A percentile compares a stretch with the other conserved stretches of the same genome.
Conservation (phyloP, 495 filamentous ascomycete genomes). For the Penicillium silybi region DNA sequence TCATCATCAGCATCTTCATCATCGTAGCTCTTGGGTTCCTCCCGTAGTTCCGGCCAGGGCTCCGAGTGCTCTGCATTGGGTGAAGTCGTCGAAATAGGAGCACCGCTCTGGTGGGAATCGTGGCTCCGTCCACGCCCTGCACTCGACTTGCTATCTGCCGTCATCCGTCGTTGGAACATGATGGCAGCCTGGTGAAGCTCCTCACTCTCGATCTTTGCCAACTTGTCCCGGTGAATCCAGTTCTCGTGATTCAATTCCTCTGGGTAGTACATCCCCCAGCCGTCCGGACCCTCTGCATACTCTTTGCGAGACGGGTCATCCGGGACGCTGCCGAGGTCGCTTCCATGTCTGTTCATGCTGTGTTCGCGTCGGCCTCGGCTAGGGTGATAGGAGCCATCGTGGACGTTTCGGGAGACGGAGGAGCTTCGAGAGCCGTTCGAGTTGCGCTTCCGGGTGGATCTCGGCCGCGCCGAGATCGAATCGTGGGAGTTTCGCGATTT, state of each 20-base stretch:
- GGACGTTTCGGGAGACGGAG: constrained; percentile 32
- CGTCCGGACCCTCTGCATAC: constrained; percentile 16
- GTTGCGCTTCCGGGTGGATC: constrained; percentile 30
- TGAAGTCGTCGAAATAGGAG: constrained; percentile 26
- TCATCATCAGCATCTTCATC: constrained; percentile 33
- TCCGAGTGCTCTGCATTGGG: constrained; percentile 30
- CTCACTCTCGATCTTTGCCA: constrained; percentile 87
- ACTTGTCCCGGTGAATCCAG: constrained; percentile 96
- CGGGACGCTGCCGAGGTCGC: constrained; percentile 52
- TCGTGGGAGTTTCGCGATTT: constrained; percentile 39
- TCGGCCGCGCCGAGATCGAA: constrained; percentile 25
- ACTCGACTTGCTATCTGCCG: constrained; percentile 59
- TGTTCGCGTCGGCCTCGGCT: constrained; percentile 42
- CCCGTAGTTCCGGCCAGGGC: constrained; percentile 36
- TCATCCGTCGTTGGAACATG: constrained; percentile 55
- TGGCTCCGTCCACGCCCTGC: constrained; percentile 50
- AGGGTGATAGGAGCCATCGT: constrained; percentile 24
- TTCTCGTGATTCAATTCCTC: constrained; percentile 41
- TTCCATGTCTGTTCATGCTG: constrained; percentile 47
- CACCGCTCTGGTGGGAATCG: constrained; percentile 39
- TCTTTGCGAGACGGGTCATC: constrained; percentile 41
- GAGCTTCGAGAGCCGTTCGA: constrained; percentile 42
- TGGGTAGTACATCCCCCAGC: not conserved
- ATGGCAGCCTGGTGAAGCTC: constrained; percentile 88
- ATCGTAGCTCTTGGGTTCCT: constrained; percentile 39